Evolutionary conservation across 768 basidiomycete species (phyloP).

Genomic region (Termitomyces sp.): DNA sequence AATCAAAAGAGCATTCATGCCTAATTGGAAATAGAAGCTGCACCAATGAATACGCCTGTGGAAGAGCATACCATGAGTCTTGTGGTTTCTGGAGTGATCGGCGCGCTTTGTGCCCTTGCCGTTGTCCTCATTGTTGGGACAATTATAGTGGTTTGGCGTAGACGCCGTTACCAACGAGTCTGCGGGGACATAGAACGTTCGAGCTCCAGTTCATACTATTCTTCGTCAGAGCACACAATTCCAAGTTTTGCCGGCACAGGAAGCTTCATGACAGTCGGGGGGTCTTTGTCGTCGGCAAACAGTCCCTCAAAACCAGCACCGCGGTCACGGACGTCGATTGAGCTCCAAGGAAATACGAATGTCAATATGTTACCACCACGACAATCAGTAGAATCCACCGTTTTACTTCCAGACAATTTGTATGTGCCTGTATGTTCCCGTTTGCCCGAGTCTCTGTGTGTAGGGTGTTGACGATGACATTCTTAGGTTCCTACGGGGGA

Average conservation of each 20-base stretch:
- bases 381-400: slow-evolving; percentile 2
- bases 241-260: slow-evolving; percentile 8
- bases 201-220: slow-evolving; percentile 4
- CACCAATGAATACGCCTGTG: background rate
- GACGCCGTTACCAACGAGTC: background rate
- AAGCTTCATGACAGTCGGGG: background rate
- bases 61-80: slow-evolving; percentile 3
- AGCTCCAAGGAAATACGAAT: background rate
- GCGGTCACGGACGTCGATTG: background rate
- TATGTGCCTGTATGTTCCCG: slow-evolving; percentile 11
- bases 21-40: background rate
- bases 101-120: slow-evolving; percentile 8
- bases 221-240: background rate
- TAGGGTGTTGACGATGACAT: background rate
- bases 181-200: slow-evolving; percentile 1
- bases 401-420: slow-evolving; percentile 11
- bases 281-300: background rate
- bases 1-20: background rate
- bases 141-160: slow-evolving; percentile 2
- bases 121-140: slow-evolving; percentile 1
- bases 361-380: background rate
- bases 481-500: slow-evolving; percentile 4
- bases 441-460: background rate
- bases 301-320: background rate
- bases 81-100: slow-evolving; percentile 8